Base-by-base conservation (phyloP, 176 grass and related monocot species). In the Paspalum notatum region DNA sequence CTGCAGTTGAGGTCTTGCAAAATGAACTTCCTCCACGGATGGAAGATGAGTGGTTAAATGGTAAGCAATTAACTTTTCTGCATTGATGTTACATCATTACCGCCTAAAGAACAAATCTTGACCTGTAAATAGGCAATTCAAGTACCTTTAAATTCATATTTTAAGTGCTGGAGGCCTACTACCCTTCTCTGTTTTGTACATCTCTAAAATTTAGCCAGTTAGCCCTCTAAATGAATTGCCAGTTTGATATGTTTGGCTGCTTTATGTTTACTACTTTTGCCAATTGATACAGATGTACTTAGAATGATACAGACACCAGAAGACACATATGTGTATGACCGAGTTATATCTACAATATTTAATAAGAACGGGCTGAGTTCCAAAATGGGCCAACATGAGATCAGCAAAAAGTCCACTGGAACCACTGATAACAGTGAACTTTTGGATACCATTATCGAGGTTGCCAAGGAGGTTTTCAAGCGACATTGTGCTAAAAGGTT, bases 31-130 rank as follows among this genome's bases (percentile, higher is more conserved):
- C 95, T 68, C 95, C 95, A 68, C 87, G 92, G 55, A 87, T 98
- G 85, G 92, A 98, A 89, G 92, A 98, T 56, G 95, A 98, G 72
- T 98, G 95, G 95, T 61, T 98, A 74, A 98, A 92, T 79, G 90
- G 95, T 98, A 78, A 94, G 83, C 27, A 74, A 32, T 87, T 79
- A 55, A 39, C 48, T 80, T 73, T 62, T 71, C 13, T 80, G 37
- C 44, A 47, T 74, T 56, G 46, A 56, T 14, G 7, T 54, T 59
- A 51, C 11, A 4, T 68, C 37, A 16, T 85, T 52, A 61, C 44
- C 38, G 62, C 16, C n/a, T 76, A 45, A 71, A 78, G 25, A 75
- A 82, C 3, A 76, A 45, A 17, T 59, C 55, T 70, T 42, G 70
- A 68, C 15, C 14, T 67, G 74, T 80, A 24, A 71, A 72, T 71